phyloP scores from a whole-genome alignment of 129 eudicot species.

The Kitagawia praeruptora region DNA sequence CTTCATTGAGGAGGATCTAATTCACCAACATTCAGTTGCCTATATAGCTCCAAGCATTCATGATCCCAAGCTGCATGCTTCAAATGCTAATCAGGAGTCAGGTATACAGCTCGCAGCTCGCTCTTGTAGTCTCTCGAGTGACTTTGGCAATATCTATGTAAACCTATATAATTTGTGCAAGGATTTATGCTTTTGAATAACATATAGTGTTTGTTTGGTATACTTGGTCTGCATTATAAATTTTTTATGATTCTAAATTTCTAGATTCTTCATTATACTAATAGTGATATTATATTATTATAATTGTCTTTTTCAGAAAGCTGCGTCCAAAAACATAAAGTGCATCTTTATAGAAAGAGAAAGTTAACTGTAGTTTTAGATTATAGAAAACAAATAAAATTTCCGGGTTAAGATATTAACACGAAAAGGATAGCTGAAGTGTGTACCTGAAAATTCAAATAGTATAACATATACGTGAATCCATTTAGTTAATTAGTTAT shows the following conservation, averaged over 20 bases:
- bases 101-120: conserved; percentile 29
- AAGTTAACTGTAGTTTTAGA: neutral
- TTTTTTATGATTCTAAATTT: neutral
- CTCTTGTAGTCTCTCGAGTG: neutral
- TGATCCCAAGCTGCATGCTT: conserved; percentile 43
- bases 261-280: neutral
- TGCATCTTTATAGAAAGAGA: neutral
- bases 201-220: neutral
- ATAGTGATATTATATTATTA: neutral
- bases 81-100: conserved; percentile 49
- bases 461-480: too few species aligned
- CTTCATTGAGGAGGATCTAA: conserved; percentile 64
- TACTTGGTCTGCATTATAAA: neutral
- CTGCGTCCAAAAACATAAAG: neutral
- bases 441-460: neutral
- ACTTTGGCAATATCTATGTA: neutral
- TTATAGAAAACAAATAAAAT: neutral
- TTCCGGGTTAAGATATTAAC: neutral
- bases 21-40: conserved; percentile 58
- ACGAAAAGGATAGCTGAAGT: neutral
- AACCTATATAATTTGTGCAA: neutral
- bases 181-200: neutral
- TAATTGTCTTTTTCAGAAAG: neutral
- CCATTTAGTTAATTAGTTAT: neutral
- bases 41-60: conserved; percentile 59